Conservation (phyloP, 1,284 basidiomycete species). For the Ustilago trichophora region DNA sequence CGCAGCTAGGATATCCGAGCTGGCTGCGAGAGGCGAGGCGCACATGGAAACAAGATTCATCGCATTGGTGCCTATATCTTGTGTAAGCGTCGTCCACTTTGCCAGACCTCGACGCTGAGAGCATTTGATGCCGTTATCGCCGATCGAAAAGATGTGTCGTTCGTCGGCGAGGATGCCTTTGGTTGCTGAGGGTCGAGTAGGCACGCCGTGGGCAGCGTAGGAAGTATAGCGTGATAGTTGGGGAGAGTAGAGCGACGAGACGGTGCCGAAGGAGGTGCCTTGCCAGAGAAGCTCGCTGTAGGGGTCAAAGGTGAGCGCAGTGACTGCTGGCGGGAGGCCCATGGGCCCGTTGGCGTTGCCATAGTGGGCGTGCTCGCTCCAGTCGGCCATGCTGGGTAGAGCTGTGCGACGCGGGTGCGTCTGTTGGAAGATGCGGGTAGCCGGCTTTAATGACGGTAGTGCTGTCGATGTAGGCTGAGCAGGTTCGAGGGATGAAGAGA, state of each 20-base stretch:
- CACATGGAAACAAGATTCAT: slow-evolving; percentile 61
- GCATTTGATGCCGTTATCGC: slow-evolving; percentile 65
- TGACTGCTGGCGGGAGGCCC: slow-evolving; percentile 54
- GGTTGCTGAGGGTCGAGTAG: slow-evolving; percentile 70
- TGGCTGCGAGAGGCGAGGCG: slow-evolving; percentile 53
- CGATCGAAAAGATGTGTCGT: slow-evolving; percentile 65
- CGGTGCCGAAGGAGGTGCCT: slow-evolving; percentile 78
- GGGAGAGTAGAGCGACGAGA: slow-evolving; percentile 78
- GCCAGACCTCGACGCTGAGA: slow-evolving; percentile 66
- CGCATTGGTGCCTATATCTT: slow-evolving; percentile 29
- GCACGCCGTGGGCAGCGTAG: slow-evolving; percentile 70
- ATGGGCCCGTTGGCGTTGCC: slow-evolving; percentile 52
- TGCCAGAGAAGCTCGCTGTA: slow-evolving; percentile 89
- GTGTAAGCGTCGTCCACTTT: slow-evolving; percentile 60
- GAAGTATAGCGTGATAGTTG: slow-evolving; percentile 72
- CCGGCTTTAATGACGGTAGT: too few relatives aligned
- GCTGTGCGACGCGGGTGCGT: too few relatives aligned
- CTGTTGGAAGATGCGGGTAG: too few relatives aligned
- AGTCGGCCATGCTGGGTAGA: slow-evolving; percentile 52
- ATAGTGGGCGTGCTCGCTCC: slow-evolving; percentile 61
- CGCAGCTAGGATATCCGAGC: slow-evolving; percentile 60
- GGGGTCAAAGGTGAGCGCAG: slow-evolving; percentile 80
- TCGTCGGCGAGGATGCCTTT: slow-evolving; percentile 66
- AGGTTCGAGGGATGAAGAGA: too few relatives aligned
- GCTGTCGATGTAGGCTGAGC: too few relatives aligned